Base-by-base conservation (phyloP, 345 rosid species). In the Capsella bursapastoris region DNA sequence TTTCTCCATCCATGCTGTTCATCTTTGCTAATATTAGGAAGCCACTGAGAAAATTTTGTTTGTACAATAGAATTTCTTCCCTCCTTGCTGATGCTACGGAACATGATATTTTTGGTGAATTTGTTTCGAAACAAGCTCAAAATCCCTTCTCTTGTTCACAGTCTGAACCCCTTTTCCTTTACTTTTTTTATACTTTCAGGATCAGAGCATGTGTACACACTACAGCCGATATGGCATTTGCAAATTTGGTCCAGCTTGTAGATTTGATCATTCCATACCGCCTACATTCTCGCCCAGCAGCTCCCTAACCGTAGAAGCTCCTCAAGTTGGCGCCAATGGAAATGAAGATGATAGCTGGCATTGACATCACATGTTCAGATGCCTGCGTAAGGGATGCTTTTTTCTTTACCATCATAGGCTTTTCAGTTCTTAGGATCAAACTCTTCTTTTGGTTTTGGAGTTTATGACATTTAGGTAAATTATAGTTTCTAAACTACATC, bases 221-320 rank as follows among this genome's bases (percentile, higher is more conserved):
- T 96, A 89, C 84, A 92, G 88, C 78, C 90, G 96, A 60, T 92
- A 92, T 75, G 99, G 98, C 61, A 90, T 92, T 67, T 92, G 98
- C 88, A 96, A 92, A 83, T 96, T 88, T 60, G 99, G 99, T 16
- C 98, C 98, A 64, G 92, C 96, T 40, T 92, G 99, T 82, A 92
- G 84, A 85, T 78, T 78, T 34, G 81, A 78, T 60, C 81, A 78
- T 44, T 72, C 81, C 22, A 18, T 78, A 66, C 86, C 86, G 25
- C 82, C 80, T 52, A 73, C 82, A 58, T 77, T 71, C 72, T 77
- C 63, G 2, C 3, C 77, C 73, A 83, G 69, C 64, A 66, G 77
- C 69, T 72, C 77, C 38, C 78, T 66, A 72, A 28, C 58, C 13
- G n/a, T 72, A 40, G 81, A 72, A 66, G 73, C 66, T 60, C 70